Conservation (phyloP, 148 eudicot genomes). For the Fagopyrum homotropicum region DNA sequence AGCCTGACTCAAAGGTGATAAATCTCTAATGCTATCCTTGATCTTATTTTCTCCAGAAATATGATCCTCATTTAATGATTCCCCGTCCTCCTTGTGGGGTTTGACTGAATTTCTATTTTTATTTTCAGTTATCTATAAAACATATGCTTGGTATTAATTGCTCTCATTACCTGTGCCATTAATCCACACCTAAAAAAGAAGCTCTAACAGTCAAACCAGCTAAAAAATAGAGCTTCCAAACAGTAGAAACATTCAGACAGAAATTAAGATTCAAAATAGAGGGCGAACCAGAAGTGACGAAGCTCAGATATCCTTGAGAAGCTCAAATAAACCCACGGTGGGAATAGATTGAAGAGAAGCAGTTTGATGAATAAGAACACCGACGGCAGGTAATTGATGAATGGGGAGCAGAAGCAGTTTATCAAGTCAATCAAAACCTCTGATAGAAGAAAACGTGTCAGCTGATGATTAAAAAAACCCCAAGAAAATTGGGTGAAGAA, state of each 20-base stretch:
- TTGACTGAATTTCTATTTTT: slow-evolving; percentile 8
- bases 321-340: neutral
- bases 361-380: neutral
- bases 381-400: neutral
- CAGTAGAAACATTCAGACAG: neutral
- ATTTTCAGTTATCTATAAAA: neutral
- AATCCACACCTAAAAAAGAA: slow-evolving; percentile 3
- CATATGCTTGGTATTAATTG: neutral
- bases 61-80: neutral
- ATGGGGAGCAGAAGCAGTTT: neutral
- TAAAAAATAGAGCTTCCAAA: neutral
- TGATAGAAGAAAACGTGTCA: neutral
- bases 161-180: slow-evolving; percentile 4
- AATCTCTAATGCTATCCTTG: neutral
- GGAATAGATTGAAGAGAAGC: neutral
- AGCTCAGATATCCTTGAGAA: neutral
- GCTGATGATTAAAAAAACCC: neutral
- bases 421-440: neutral
- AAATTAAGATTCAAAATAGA: neutral
- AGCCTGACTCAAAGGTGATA: neutral
- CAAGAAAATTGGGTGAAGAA: neutral
- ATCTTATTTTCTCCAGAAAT: neutral
- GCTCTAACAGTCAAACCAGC: slow-evolving; percentile 7
- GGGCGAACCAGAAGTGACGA: neutral
- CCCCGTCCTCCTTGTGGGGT: neutral